These are phyloP conservation scores for Coemansia sp. DNA, from an alignment of 371 early-diverging fungal genomes.

Conservation along the genomic window DNA sequence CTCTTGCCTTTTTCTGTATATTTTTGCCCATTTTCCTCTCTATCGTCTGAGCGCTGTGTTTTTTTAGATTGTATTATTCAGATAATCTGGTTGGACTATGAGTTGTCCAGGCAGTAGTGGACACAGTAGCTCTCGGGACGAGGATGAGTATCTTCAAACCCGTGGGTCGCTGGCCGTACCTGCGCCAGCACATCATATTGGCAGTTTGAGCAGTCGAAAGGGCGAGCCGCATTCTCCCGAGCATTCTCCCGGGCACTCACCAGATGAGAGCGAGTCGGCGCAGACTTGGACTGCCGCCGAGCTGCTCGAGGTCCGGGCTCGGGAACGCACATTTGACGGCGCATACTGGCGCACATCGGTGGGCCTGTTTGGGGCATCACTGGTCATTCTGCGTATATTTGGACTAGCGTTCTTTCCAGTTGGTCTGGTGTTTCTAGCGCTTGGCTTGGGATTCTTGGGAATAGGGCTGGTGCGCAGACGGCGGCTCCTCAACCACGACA, in stretches of 20 bases:
- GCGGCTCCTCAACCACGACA: slow-evolving; percentile 37
- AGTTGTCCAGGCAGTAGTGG: not conserved
- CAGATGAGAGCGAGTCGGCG: slow-evolving; percentile 10
- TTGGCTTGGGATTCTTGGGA: slow-evolving; percentile 64
- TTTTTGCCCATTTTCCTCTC: not conserved
- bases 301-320: slow-evolving; percentile 55
- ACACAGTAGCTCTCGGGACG: not conserved
- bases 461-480: slow-evolving; percentile 63
- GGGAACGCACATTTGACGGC: slow-evolving; percentile 75
- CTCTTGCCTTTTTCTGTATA: not conserved
- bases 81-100: not conserved
- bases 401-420: slow-evolving; percentile 68
- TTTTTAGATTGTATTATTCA: not conserved
- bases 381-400: slow-evolving; percentile 68
- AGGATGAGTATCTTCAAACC: not conserved
- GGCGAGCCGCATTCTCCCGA: not conserved
- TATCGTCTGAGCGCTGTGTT: not conserved
- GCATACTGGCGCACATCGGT: slow-evolving; percentile 77
- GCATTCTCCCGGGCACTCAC: not conserved
- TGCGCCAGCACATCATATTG: not conserved
- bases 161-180: not conserved
- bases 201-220: not conserved
- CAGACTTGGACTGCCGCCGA: slow-evolving; percentile 46
- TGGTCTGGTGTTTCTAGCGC: slow-evolving; percentile 70
- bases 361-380: slow-evolving; percentile 66